Percentiles rank a stretch among this genome's conserved stretches.
phyloP scores from a whole-genome alignment of 192 early-diverging fungal species.

The Coemansia biformis region DNA sequence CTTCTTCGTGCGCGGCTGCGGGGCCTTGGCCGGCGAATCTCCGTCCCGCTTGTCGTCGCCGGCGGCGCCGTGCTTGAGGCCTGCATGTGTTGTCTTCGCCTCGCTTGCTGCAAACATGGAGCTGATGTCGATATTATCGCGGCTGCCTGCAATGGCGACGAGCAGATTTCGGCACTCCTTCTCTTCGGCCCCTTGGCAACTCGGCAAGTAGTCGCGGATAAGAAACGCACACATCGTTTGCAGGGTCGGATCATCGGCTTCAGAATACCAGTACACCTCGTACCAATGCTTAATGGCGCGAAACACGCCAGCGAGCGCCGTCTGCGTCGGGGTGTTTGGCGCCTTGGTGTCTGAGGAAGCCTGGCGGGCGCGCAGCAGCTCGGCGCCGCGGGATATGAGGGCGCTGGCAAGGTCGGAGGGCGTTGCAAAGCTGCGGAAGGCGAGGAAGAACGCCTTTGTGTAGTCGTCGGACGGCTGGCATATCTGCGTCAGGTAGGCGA shows the following conservation, averaged over 20 bases:
- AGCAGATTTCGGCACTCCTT: slow-evolving; percentile 38
- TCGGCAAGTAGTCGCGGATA: slow-evolving; percentile 25
- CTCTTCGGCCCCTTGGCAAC: slow-evolving; percentile 11
- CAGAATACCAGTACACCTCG: slow-evolving; percentile 62
- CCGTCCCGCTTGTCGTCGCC: too few relatives aligned
- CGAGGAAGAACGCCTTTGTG: slow-evolving; percentile 69
- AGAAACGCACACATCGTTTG: slow-evolving; percentile 29
- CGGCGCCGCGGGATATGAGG: slow-evolving; percentile 61
- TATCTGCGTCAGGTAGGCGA: slow-evolving; percentile 52
- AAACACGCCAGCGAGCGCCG: slow-evolving; percentile 67
- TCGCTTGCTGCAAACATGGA: too few relatives aligned
- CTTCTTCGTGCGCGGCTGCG: too few relatives aligned
- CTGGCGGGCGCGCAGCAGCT: slow-evolving; percentile 8
- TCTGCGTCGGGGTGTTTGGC: slow-evolving; percentile 60
- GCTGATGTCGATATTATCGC: not conserved
- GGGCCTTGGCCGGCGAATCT: too few relatives aligned
- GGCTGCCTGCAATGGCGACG: slow-evolving; percentile 4
- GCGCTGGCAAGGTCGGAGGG: slow-evolving; percentile 60
- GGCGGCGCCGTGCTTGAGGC: too few relatives aligned
- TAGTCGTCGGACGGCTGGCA: slow-evolving; percentile 47
- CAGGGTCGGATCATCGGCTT: slow-evolving; percentile 42
- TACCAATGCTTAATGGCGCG: slow-evolving; percentile 80
- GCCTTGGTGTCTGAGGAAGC: slow-evolving; percentile 43
- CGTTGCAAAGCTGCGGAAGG: slow-evolving; percentile 78
- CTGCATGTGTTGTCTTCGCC: too few relatives aligned